Evolutionary conservation across 2,329 filamentous ascomycete genomes (phyloP).

Genomic region (Apiospora saccharicola): DNA sequence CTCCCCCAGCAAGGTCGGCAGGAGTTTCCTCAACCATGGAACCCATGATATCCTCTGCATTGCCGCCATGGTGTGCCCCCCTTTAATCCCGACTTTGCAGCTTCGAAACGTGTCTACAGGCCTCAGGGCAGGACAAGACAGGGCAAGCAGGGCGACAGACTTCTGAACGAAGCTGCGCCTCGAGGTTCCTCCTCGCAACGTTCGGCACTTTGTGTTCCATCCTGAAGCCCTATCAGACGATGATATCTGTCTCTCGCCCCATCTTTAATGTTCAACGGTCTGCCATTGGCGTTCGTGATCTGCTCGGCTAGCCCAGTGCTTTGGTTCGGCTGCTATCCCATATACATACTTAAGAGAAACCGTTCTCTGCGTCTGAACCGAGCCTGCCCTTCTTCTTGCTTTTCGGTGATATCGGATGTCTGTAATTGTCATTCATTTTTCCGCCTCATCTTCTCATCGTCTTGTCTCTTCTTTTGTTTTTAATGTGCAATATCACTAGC

Average conservation of each 20-base stretch:
- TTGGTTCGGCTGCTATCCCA: background rate
- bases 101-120: background rate
- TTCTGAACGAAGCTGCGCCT: background rate
- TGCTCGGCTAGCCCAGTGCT: background rate
- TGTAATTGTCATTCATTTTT: conserved; percentile 6
- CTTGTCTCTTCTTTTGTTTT: background rate
- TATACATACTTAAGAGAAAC: background rate
- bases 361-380: background rate
- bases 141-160: no score
- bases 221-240: conserved; percentile 9
- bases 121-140: background rate
- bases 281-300: background rate
- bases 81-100: conserved; percentile 6
- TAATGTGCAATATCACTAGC: conserved; percentile 21
- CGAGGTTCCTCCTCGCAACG: background rate
- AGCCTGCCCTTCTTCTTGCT: background rate
- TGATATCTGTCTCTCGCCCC: background rate
- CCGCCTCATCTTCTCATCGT: background rate
- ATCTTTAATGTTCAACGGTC: background rate
- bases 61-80: background rate
- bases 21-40: background rate
- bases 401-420: conserved; percentile 1
- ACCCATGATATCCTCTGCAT: conserved; percentile 5
- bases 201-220: background rate
- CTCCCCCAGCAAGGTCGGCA: background rate